Evolutionary conservation across 805 yeast genomes (phyloP), one percentile per base, ranked within the genome.

Genomic region (Cyberlindnera maritima): DNA sequence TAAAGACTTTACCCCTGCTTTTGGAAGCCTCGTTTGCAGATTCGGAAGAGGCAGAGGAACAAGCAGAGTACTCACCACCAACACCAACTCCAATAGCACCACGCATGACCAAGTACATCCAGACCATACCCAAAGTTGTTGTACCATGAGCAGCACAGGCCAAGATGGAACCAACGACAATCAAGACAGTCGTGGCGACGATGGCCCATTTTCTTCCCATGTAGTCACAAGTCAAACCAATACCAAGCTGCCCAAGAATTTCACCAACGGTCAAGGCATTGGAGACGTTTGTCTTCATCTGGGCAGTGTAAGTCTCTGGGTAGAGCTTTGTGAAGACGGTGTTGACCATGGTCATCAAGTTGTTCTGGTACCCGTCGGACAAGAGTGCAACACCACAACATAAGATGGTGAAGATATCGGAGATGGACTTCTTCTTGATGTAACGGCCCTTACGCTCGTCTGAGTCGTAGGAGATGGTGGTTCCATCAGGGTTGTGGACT

Each of bases 21-120:
- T 71, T 77, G 41, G 74, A 73, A 8, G 80, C 73, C 57, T 85
- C 89, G 61, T 84, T 83, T 11, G 88, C 86, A 23, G 90, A 85
- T 59, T 85, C 90, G 38, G 81, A 77, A 2, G 88, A 85, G 17
- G 84, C 71, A 3, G 83, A 79, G 0, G 88, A 79, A 18, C 83
- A 79, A 1, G 86, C 81, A 11, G 86, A 84, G 59, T 84, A 85
- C 60, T 85, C 90, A 31, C 88, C 88, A 52, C 90, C 90, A 47
- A 84, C 77, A 52, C 94, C 94, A 53, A 84, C 79, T 38, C 94
- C 95, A 40, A 85, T 79, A 10, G 83, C 73, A 56, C 92, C 92
- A 63, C 92, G 74, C 50, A 79, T 70, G n/a, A 85, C 80, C 39
- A 81, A 77, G 58, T 85, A 68, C 88, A 81, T 83, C 89, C 87